Conservation (phyloP, 2,329 filamentous ascomycete species). For the Colletotrichum neosansevieriae region DNA sequence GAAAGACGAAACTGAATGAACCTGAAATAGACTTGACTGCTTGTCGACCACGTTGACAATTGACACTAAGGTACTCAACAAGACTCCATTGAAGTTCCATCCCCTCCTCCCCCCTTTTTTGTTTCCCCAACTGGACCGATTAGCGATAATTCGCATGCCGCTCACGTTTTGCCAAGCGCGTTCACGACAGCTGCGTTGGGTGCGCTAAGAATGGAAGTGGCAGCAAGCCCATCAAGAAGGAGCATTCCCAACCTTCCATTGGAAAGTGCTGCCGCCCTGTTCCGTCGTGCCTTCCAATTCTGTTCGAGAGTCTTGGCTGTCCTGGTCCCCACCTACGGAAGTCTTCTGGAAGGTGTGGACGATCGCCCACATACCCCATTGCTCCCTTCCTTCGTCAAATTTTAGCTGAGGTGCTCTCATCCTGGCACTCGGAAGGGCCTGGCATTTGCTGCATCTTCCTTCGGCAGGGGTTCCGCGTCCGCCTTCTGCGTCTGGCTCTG, state of each 20-base stretch:
- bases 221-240: background rate
- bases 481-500: no score
- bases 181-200: background rate
- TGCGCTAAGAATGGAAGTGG: background rate
- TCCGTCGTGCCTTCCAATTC: slow-evolving; percentile 4
- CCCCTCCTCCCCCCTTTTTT: background rate
- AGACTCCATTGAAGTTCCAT: background rate
- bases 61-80: background rate
- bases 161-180: slow-evolving; percentile 28
- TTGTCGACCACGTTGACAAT: background rate
- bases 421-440: no score
- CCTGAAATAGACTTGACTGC: background rate
- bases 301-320: background rate
- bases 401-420: no score
- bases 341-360: slow-evolving; percentile 37
- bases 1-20: background rate
- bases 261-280: background rate
- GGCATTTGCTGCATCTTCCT: background rate
- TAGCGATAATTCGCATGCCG: slow-evolving; percentile 19
- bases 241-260: background rate
- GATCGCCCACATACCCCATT: background rate
- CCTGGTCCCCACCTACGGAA: slow-evolving; percentile 26
- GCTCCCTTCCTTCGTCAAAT: slow-evolving; percentile 13
- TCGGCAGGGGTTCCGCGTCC: background rate
- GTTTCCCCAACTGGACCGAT: slow-evolving; percentile 21